phyloP scores from a whole-genome alignment of 2,329 filamentous ascomycete species.

The Sarocladiaceae sp. region DNA sequence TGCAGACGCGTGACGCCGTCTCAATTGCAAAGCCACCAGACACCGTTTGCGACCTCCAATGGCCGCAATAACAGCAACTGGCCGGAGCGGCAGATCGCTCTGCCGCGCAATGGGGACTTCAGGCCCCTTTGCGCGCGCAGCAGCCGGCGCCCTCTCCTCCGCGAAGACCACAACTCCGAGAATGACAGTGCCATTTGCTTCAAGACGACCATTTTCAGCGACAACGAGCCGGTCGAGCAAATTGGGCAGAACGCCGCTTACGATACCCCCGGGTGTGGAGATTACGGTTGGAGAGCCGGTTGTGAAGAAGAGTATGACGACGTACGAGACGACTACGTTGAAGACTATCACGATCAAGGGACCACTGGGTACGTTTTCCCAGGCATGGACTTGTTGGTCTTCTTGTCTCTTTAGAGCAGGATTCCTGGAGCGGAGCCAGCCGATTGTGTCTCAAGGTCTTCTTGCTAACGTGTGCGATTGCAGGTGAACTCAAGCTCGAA shows the following conservation, averaged over 20 bases:
- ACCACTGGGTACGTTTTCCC: slow-evolving; percentile 60
- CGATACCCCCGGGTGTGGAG: slow-evolving; percentile 79
- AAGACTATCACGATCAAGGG: slow-evolving; percentile 73
- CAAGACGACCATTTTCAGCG: slow-evolving; percentile 58
- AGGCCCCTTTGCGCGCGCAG: neutral
- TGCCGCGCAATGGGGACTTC: slow-evolving; percentile 42
- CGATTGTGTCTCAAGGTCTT: no score
- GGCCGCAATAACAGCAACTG: slow-evolving; percentile 59
- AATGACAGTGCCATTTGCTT: neutral
- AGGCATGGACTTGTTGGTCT: neutral
- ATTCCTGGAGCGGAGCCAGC: no score
- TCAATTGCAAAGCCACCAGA: slow-evolving; percentile 8
- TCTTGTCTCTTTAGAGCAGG: neutral
- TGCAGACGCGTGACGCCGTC: slow-evolving; percentile 5
- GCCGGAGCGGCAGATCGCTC: slow-evolving; percentile 48
- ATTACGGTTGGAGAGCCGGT: slow-evolving; percentile 64
- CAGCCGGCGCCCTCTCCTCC: neutral
- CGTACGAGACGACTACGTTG: slow-evolving; percentile 57
- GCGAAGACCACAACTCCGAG: neutral
- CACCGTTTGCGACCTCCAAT: slow-evolving; percentile 20
- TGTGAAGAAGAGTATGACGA: slow-evolving; percentile 49
- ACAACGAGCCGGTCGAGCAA: slow-evolving; percentile 68
- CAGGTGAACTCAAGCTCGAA: slow-evolving; percentile 70
- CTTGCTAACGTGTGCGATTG: slow-evolving; percentile 10
- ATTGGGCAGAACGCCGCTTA: slow-evolving; percentile 76